Base-by-base conservation (phyloP, 768 basidiomycete species). In the Kwoniella mangroviensis region DNA sequence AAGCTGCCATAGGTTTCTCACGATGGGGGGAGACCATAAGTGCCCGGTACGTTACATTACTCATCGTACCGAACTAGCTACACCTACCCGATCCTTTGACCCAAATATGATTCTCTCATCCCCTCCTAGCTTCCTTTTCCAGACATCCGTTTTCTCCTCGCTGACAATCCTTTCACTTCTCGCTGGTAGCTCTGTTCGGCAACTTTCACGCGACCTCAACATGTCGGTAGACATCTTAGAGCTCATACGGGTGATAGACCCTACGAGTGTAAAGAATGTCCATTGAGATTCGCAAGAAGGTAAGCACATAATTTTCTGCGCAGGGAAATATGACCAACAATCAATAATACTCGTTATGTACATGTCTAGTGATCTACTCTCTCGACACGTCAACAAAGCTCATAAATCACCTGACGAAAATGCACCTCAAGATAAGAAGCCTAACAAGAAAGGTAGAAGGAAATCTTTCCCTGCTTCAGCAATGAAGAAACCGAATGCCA, bases 301-400 rank as follows among this genome's bases (percentile, higher is more conserved):
- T 80, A 34, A 60, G 75, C n/a, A n/a, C n/a, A n/a, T n/a, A n/a
- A n/a, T n/a, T n/a, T n/a, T n/a, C n/a, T n/a, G n/a, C n/a, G n/a
- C n/a, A n/a, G n/a, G n/a, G n/a, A n/a, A n/a, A n/a, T n/a, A n/a
- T n/a, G n/a, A n/a, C n/a, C n/a, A n/a, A n/a, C n/a, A n/a, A n/a
- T n/a, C n/a, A n/a, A n/a, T n/a, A n/a, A n/a, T n/a, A n/a, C n/a
- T n/a, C 19, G 11, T n/a, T 56, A 69, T 69, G 40, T 24, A 5
- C 28, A 21, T 4, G 10, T 12, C 7, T 45, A 80, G 79, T 68
- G 79, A 82, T 64, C 74, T 82, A 3, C 76, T 82, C 22, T 81
- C 80, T 15, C 71, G 81, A 53, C 81, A 82, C 65, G 81, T 82
- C 59, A 82, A 82, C 71, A 82, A 82, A 67, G 75, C 81, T 7